These are phyloP conservation scores for Zea luxurians DNA, from an alignment of 176 grass and related monocot species.

Conservation along the genomic window DNA sequence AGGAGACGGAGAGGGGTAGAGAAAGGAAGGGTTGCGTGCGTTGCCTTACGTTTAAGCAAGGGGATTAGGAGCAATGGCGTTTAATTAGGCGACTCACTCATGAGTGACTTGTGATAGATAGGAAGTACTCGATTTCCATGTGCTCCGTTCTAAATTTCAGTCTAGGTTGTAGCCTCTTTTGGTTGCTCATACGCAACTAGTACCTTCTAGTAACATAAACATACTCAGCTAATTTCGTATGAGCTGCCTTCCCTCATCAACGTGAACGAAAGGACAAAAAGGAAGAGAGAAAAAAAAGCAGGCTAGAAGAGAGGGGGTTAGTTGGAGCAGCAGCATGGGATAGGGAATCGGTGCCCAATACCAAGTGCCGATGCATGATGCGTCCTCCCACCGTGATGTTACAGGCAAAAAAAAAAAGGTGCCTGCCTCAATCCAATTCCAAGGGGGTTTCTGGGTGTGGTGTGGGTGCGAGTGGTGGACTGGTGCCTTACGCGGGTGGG, in stretches of 20 bases:
- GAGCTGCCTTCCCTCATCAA: not conserved
- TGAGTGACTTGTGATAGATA: not conserved
- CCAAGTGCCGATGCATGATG: conserved; percentile 42
- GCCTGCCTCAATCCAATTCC: conserved; percentile 4
- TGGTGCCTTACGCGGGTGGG: conserved; percentile 36
- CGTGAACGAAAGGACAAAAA: not conserved
- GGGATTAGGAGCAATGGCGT: conserved; percentile 20
- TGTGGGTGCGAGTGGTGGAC: not conserved
- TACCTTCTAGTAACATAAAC: not conserved
- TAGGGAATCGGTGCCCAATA: conserved; percentile 42
- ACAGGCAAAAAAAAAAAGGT: conserved; percentile 23
- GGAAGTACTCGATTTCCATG: not conserved
- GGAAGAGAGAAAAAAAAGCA: not conserved
- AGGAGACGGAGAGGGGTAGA: not conserved
- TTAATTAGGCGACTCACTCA: conserved; percentile 24
- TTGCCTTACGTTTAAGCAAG: conserved; percentile 31
- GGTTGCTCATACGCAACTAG: not conserved
- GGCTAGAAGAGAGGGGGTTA: conserved; percentile 7
- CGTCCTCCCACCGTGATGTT: conserved; percentile 33
- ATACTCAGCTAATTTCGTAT: not conserved
- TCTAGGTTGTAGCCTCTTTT: not conserved
- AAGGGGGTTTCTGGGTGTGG: not conserved
- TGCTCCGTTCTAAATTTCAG: not conserved
- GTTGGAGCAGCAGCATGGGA: conserved; percentile 15
- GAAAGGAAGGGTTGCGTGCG: not conserved